phyloP scores from a whole-genome alignment of 2,329 filamentous ascomycete genomes.

The Cercospora canescens region DNA sequence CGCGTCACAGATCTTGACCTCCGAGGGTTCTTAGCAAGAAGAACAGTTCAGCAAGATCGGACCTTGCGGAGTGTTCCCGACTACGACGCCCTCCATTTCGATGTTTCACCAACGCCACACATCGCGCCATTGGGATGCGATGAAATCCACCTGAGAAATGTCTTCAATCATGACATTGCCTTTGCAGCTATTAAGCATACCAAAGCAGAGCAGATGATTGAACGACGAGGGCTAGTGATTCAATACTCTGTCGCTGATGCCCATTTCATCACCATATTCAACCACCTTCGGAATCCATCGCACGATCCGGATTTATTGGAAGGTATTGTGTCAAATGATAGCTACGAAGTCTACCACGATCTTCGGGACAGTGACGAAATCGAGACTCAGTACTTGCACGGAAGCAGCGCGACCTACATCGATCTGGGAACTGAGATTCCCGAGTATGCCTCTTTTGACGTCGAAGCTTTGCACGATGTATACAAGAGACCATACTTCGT shows the following conservation, averaged over 20 bases:
- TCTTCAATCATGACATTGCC: slow-evolving; percentile 2
- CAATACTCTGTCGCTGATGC: slow-evolving; percentile 5
- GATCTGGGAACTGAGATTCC: background rate
- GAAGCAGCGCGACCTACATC: background rate
- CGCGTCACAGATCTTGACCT: background rate
- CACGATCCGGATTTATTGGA: background rate
- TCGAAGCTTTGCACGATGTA: slow-evolving; percentile 2
- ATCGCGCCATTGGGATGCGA: background rate
- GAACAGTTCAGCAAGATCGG: background rate
- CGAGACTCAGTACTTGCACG: background rate
- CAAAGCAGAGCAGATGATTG: background rate
- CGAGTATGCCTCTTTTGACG: background rate
- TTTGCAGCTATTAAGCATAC: slow-evolving; percentile 5
- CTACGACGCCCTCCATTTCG: slow-evolving; percentile 7
- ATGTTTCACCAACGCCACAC: background rate
- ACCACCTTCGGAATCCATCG: background rate
- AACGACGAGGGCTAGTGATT: background rate
- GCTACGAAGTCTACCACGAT: slow-evolving; percentile 9
- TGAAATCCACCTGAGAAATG: slow-evolving; percentile 1
- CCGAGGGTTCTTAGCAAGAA: background rate
- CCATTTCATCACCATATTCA: background rate
- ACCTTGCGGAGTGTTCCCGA: background rate
- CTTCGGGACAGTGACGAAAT: background rate
- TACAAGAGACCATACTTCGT: slow-evolving; percentile 1
- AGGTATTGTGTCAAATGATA: background rate